A percentile compares a stretch with the other conserved stretches of the same genome.
phyloP scores from a whole-genome alignment of 2,329 filamentous ascomycete genomes.

The Westerdykella ornata region DNA sequence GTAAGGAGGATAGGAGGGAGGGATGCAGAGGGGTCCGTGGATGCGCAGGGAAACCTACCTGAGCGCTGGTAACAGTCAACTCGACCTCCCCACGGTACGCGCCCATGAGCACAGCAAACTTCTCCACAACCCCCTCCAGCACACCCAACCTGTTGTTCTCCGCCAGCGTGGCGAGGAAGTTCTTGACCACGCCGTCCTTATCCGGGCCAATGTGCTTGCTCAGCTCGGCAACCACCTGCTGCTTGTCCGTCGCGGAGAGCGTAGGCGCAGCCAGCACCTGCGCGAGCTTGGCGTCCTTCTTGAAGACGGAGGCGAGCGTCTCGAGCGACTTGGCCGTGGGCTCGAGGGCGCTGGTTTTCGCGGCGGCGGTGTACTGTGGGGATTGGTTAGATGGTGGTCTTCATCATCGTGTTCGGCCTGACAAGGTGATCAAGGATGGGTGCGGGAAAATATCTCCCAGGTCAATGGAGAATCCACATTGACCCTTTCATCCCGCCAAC shows the following conservation, averaged over 20 bases:
- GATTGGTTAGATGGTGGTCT: not conserved
- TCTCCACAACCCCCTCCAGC: constrained; percentile 73
- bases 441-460: constrained; percentile 15
- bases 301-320: constrained; percentile 63
- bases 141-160: constrained; percentile 92
- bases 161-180: constrained; percentile 83
- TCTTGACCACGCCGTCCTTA: constrained; percentile 78
- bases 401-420: too few relatives aligned
- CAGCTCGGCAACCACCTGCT: constrained; percentile 77
- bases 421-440: not conserved
- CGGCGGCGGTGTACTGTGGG: constrained; percentile 83
- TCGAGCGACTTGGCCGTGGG: constrained; percentile 73
- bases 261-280: constrained; percentile 73
- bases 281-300: constrained; percentile 75
- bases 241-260: constrained; percentile 72
- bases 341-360: constrained; percentile 81
- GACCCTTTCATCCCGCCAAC: constrained; percentile 12
- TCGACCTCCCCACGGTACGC: constrained; percentile 90
- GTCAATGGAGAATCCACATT: constrained; percentile 12
- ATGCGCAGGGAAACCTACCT: constrained; percentile 52
- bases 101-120: constrained; percentile 82
- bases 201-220: constrained; percentile 68
- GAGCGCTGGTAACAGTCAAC: constrained; percentile 81
- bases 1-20: not conserved
- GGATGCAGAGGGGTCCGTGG: not conserved